Evolutionary conservation across 139 green algal genomes (phyloP).

Genomic region (Micractinium sp.): DNA sequence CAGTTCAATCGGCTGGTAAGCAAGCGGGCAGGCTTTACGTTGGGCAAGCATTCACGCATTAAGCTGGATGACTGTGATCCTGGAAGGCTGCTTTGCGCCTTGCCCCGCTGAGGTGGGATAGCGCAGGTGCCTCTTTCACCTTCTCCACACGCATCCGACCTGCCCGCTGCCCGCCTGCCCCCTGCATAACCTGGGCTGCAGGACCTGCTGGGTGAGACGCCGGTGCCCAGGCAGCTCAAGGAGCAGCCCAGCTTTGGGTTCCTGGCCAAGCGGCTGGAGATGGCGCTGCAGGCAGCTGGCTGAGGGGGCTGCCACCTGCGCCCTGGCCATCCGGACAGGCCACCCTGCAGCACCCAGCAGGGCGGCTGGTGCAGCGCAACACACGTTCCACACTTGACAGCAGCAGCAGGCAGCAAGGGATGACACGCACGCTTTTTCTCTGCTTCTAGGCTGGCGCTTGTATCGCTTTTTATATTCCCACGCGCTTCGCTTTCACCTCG

Average conservation of each 20-base stretch:
- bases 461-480: too few species aligned
- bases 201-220: constrained; percentile 43
- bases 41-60: neutral
- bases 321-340: neutral
- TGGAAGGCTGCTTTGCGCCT: too few species aligned
- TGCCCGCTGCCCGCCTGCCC: neutral
- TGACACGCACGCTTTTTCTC: too few species aligned
- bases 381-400: too few species aligned
- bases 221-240: constrained; percentile 33
- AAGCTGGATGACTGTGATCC: neutral
- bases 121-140: too few species aligned
- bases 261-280: constrained; percentile 41
- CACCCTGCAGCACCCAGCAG: neutral
- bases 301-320: neutral
- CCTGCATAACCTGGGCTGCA: neutral
- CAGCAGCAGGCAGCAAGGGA: too few species aligned
- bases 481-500: too few species aligned
- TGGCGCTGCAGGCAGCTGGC: constrained; percentile 29
- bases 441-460: too few species aligned
- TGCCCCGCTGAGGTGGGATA: too few species aligned
- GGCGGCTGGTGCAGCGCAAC: too few species aligned
- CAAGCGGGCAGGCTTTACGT: too few species aligned
- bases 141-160: neutral
- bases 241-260: constrained; percentile 43
- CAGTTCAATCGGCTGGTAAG: too few species aligned